Percentiles rank a stretch among this genome's conserved stretches.
Conservation (phyloP, 805 yeast genomes). For the Candida michaelii region DNA sequence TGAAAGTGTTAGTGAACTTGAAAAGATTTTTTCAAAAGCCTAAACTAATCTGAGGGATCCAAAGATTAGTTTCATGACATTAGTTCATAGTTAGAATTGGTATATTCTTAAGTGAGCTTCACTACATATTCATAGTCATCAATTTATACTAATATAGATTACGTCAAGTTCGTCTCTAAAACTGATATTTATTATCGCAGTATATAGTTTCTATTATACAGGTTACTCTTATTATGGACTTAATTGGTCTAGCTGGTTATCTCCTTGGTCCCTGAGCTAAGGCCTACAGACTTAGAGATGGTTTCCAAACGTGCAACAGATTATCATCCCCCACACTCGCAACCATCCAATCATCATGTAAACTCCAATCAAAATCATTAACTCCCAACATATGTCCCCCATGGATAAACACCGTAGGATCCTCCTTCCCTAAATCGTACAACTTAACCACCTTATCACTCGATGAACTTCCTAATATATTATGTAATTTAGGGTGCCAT, state of each 20-base stretch:
- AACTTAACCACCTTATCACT: conserved; percentile 62
- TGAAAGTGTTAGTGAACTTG: conserved; percentile 91
- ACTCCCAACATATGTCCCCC: conserved; percentile 88
- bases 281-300: conserved; percentile 32
- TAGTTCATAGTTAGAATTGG: no score
- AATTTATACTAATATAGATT: conserved; percentile 6
- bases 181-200: no score
- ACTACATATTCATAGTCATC: neutral
- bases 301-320: conserved; percentile 84
- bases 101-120: no score
- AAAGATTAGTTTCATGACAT: no score
- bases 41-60: conserved; percentile 3
- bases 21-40: conserved; percentile 66
- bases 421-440: conserved; percentile 49
- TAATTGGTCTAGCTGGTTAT: no score
- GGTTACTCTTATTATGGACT: neutral
- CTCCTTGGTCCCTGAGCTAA: no score
- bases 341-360: conserved; percentile 65
- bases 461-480: conserved; percentile 64
- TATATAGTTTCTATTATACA: no score
- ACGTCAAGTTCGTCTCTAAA: no score
- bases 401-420: conserved; percentile 58
- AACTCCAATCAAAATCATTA: conserved; percentile 82
- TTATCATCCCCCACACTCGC: conserved; percentile 84
- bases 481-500: conserved; percentile 64